A percentile compares a stretch with the other conserved stretches of the same genome.
These are phyloP conservation scores for Acanthamoeba healyi DNA, from an alignment of 208 protist genomes.

Conservation along the genomic window DNA sequence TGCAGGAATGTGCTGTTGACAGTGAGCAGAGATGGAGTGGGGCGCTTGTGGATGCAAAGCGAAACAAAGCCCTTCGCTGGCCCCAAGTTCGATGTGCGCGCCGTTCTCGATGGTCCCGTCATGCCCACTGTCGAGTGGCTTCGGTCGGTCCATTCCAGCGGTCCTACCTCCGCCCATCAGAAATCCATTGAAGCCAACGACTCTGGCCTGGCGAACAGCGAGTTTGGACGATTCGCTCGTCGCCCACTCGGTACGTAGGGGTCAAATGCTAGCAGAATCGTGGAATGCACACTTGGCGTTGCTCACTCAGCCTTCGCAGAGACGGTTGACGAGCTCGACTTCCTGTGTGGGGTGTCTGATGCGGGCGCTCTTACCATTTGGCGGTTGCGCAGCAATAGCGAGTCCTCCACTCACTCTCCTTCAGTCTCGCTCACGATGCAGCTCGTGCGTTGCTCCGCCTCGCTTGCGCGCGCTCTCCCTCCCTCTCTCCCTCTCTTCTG, in stretches of 20 bases:
- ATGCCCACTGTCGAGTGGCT: not conserved
- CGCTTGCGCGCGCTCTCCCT: not conserved
- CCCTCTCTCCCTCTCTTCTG: too few species aligned
- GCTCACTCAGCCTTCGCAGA: too few species aligned
- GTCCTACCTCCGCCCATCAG: too few species aligned
- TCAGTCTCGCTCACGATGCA: constrained; percentile 57
- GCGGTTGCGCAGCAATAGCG: constrained; percentile 15
- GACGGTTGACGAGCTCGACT: constrained; percentile 21
- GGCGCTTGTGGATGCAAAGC: constrained; percentile 43
- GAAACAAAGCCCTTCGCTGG: not conserved
- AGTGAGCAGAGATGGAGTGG: constrained; percentile 49
- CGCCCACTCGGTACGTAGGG: not conserved
- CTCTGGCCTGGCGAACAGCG: not conserved
- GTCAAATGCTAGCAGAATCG: not conserved
- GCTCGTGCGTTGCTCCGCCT: not conserved
- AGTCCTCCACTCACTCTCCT: not conserved
- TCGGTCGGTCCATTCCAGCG: not conserved
- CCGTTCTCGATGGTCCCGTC: not conserved
- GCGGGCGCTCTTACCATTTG: constrained; percentile 40
- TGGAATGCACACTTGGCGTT: not conserved
- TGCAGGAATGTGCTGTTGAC: constrained; percentile 46
- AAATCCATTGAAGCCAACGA: not conserved
- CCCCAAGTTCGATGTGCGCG: constrained; percentile 26
- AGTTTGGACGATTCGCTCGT: not conserved
- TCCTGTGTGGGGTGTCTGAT: constrained; percentile 34